Base-by-base conservation (phyloP, 2,329 filamentous ascomycete species). In the Ophiobolus disseminans region DNA sequence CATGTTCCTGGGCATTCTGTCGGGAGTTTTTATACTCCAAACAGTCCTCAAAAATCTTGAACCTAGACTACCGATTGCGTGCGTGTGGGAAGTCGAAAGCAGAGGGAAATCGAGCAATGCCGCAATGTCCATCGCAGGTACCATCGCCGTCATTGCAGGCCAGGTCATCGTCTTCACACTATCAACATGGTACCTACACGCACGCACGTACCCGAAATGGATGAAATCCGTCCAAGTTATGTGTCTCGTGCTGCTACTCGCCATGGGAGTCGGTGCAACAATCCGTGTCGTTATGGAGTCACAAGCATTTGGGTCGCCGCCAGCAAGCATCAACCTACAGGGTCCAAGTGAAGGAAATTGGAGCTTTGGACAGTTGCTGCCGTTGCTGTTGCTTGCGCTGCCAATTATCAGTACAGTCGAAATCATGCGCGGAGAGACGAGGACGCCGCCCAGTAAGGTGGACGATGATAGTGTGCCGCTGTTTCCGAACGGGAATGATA, bases 131-230 rank as follows among this genome's bases (percentile, higher is more conserved):
- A 80, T 82, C 48, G 75, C 80, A 0, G 85, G 83, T 2, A 88
- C 86, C 2, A 82, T 86, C 22, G 79, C 78, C 4, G 82, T 86
- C 30, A 84, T 88, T 32, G 81, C 75, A 0, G 81, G 78, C 3
- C 86, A 87, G 60, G 76, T 74, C 26, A 60, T 84, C 26, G 77
- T 87, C 17, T 88, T 88, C 57, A 72, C 70, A 1, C 69, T 86
- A 1, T 80, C 82, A 0, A 85, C 84, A 0, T 87, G 83, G 83
- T 88, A 87, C 61, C 73, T 88, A 28, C 85, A 88, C 62, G 78
- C 76, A 51, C 77, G 80, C 14, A 65, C 71, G 14, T 80, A 82
- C 11, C 69, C 66, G 50, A 73, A 72, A 21, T 86, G 82, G 72
- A 80, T 85, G 63, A 82, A 79, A 55, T 62, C 66, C 2, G 74